Base-by-base conservation (phyloP, 192 early-diverging fungal species). In the Endogone sp. region DNA sequence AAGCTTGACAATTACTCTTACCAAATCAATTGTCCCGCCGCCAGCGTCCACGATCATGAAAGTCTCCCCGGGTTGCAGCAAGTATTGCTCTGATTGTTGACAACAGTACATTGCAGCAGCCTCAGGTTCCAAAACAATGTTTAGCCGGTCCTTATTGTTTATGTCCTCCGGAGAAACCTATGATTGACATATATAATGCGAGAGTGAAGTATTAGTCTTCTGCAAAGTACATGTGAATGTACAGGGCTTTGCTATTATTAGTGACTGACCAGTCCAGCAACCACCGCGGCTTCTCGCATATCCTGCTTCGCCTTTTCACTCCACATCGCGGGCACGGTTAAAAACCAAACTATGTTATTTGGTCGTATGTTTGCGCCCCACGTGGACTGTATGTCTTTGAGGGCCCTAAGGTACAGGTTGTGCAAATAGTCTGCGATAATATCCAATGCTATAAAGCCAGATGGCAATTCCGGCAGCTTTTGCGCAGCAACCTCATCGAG, bases 41-140 rank as follows among this genome's bases (percentile, higher is more conserved):
- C 76, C 82, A 28, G 77, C 72, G 77, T 81, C 79, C 11, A 76
- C 72, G 37, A 81, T 77, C 72, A 84, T 79, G 44, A 84, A 78
- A 32, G 67, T 68, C 29, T 82, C 75, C 2, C 70, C 70, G 55
- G 78, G 69, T 24, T 70, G 64, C 56, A 82, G 75, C 25, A 77
- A 70, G 3, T 22, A 61, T 2, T 68, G 62, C 23, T 76, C 64
- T 29, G 64, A 71, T 55, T 67, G 64, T 49, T 80, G 72, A 60
- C 78, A 71, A 29, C 71, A 78, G 22, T 72, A 69, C 26, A 78
- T 57, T 28, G 74, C 66, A 13, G 71, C 72, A 59, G 75, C 73
- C 63, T 76, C 76, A 29, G 77, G 68, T 26, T 72, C 75, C 37
- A 49, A 49, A 49, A 49, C 37, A 49, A 49, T 49, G 16, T 49